A percentile compares a stretch with the other conserved stretches of the same genome.
Evolutionary conservation across 306 rosid species (phyloP).

Genomic region (Gastrolobium villosum): DNA sequence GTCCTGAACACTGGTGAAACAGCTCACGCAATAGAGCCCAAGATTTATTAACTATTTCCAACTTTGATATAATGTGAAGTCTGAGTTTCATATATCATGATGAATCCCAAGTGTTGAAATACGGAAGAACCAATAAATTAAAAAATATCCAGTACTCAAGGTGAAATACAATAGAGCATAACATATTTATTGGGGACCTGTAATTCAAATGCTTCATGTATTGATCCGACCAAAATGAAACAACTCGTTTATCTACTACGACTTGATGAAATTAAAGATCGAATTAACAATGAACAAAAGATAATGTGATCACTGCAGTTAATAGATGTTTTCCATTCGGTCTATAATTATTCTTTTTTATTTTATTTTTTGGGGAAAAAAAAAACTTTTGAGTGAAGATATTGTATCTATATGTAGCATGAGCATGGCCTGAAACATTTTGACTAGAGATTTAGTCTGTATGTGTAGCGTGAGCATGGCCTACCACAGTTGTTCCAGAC

Average conservation of each 20-base stretch:
- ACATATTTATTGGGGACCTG: neutral
- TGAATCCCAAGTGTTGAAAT: constrained; percentile 1
- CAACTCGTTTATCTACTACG: neutral
- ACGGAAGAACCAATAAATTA: neutral
- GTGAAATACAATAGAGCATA: neutral
- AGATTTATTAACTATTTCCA: constrained; percentile 2
- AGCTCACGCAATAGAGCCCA: constrained; percentile 4
- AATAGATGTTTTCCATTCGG: neutral
- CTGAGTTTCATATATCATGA: neutral
- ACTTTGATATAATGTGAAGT: constrained; percentile 14
- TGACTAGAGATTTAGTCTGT: neutral
- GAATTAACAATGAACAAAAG: no score
- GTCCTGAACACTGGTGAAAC: constrained; percentile 19
- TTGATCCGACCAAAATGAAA: neutral
- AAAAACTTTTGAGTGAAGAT: neutral
- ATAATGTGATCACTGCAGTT: no score
- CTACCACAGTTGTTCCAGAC: constrained; percentile 39
- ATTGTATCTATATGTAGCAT: neutral
- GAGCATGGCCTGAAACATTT: constrained; percentile 36
- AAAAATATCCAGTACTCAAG: neutral
- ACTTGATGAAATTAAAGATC: neutral
- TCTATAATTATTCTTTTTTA: neutral
- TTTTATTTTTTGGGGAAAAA: neutral
- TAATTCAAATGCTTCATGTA: neutral
- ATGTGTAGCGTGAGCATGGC: constrained; percentile 37